Evolutionary conservation across 2,329 filamentous ascomycete species (phyloP).

Genomic region (Trichoderma aggressivum): DNA sequence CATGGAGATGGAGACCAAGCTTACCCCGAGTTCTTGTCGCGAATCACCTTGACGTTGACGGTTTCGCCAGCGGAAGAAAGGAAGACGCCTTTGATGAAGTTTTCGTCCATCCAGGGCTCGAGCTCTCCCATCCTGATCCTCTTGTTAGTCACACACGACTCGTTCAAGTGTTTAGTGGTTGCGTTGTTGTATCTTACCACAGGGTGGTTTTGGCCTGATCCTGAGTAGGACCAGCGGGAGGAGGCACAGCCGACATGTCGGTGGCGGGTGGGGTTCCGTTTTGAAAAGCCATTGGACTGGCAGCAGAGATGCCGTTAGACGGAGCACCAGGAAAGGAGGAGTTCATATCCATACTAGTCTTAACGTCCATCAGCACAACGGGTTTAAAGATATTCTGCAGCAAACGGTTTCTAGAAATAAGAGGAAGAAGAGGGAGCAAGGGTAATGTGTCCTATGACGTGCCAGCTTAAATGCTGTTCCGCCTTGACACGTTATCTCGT

Average conservation of each 20-base stretch:
- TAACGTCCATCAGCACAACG: background rate
- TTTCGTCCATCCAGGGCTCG: constrained; percentile 98
- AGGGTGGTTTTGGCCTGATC: constrained; percentile 57
- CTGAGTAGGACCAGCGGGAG: constrained; percentile 33
- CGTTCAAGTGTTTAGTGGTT: background rate
- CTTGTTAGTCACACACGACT: background rate
- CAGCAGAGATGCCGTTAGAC: constrained; percentile 32
- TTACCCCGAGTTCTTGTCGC: constrained; percentile 97
- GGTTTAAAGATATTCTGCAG: background rate
- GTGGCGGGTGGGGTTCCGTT: constrained; percentile 40
- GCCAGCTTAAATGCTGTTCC: background rate
- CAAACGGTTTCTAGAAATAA: background rate
- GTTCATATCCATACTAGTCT: constrained; percentile 35
- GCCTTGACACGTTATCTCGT: background rate
- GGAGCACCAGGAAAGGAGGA: constrained; percentile 30
- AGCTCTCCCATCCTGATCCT: constrained; percentile 90
- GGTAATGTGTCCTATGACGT: background rate
- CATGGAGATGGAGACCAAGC: constrained; percentile 24
- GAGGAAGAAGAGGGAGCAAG: background rate
- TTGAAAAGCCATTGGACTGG: constrained; percentile 36
- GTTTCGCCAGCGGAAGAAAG: constrained; percentile 82
- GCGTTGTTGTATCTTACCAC: constrained; percentile 41
- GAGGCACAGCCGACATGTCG: constrained; percentile 36
- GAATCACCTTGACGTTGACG: constrained; percentile 99
- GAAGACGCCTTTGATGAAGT: constrained; percentile 94